These are phyloP conservation scores for Davidsoniella neocaledoniae DNA, from an alignment of 2,329 filamentous ascomycete species.

Conservation along the genomic window DNA sequence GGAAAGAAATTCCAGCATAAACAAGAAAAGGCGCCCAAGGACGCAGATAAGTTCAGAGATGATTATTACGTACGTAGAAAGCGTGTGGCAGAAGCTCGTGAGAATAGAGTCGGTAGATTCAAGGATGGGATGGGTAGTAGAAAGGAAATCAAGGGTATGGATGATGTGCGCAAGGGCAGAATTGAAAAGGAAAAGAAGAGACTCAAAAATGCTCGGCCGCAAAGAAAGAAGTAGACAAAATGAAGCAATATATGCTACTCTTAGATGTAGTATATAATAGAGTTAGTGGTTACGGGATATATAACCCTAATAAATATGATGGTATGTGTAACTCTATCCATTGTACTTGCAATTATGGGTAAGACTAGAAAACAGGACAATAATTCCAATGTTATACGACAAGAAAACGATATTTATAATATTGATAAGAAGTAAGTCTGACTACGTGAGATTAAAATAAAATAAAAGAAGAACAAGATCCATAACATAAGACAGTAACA, in stretches of 20 bases:
- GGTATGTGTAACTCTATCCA: too few relatives aligned
- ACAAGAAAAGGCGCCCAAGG: conserved; percentile 74
- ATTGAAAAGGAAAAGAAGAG: conserved; percentile 57
- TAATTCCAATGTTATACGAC: too few relatives aligned
- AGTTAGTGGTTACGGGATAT: too few relatives aligned
- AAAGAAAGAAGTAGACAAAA: conserved; percentile 34
- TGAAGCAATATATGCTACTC: neutral
- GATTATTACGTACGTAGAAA: conserved; percentile 86
- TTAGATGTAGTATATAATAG: too few relatives aligned
- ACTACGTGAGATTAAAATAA: too few relatives aligned
- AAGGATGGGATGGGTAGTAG: conserved; percentile 56
- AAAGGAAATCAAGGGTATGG: conserved; percentile 61
- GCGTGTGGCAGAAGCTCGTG: conserved; percentile 70
- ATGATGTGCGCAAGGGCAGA: conserved; percentile 74
- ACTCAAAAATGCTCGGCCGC: conserved; percentile 77
- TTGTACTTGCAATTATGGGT: too few relatives aligned
- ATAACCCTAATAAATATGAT: too few relatives aligned
- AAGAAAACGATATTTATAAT: too few relatives aligned
- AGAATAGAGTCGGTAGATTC: conserved; percentile 64
- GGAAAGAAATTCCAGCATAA: conserved; percentile 62
- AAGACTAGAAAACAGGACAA: too few relatives aligned
- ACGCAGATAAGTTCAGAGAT: conserved; percentile 79
- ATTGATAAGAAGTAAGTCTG: too few relatives aligned
- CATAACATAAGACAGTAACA: too few relatives aligned
- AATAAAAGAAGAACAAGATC: too few relatives aligned